Conservation (phyloP, 176 grass and related monocot species). For the Typha latifolia region DNA sequence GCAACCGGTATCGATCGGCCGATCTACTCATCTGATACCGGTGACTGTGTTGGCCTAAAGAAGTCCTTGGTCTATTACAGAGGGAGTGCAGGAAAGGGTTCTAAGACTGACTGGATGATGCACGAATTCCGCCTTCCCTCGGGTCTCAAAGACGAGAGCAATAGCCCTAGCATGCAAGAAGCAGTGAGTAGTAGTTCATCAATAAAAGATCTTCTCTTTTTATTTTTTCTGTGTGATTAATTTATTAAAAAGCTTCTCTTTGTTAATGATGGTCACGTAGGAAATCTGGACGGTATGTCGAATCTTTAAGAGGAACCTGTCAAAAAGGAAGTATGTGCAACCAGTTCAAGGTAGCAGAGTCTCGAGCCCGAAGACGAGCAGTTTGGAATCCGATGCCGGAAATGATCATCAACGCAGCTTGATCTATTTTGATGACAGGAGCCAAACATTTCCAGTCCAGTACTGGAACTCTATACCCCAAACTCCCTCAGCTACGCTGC, state of each 20-base stretch:
- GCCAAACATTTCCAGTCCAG: conserved; percentile 24
- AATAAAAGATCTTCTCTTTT: neutral
- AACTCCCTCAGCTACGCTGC: neutral
- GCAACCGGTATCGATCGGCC: conserved; percentile 84
- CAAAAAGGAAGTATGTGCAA: conserved; percentile 31
- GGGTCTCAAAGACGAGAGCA: neutral
- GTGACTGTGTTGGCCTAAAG: conserved; percentile 60
- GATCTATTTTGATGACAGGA: conserved; percentile 7
- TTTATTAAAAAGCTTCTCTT: neutral
- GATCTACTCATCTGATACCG: conserved; percentile 19
- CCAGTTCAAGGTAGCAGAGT: conserved; percentile 17
- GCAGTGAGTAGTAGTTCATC: conserved; percentile 26
- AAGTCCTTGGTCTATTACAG: conserved; percentile 87
- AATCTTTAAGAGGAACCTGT: conserved; percentile 59
- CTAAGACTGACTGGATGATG: conserved; percentile 98
- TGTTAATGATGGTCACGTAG: conserved; percentile 14
- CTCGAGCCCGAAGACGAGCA: conserved; percentile 28
- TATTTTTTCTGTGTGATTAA: neutral
- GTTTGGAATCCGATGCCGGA: conserved; percentile 45
- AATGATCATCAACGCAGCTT: conserved; percentile 19
- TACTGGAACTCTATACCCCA: conserved; percentile 22
- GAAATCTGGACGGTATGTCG: conserved; percentile 88
- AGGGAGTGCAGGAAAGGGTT: conserved; percentile 72
- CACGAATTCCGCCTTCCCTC: conserved; percentile 76
- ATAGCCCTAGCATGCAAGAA: conserved; percentile 38